phyloP scores from a whole-genome alignment of 2,329 filamentous ascomycete genomes.

The Colletotrichum brevisporum region DNA sequence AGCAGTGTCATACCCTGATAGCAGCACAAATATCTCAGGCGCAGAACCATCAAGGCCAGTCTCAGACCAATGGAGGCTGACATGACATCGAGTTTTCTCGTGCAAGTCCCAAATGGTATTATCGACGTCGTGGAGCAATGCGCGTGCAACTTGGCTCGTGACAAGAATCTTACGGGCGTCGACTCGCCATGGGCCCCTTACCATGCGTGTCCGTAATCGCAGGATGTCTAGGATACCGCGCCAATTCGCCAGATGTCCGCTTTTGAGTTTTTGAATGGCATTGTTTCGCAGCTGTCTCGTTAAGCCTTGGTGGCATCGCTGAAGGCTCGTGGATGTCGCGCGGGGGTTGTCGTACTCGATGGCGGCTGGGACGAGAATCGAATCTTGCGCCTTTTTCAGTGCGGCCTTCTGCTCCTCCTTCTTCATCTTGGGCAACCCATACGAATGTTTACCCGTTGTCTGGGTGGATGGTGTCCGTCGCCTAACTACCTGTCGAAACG shows the following conservation, averaged over 20 bases:
- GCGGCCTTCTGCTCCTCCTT: background rate
- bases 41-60: background rate
- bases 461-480: too few relatives aligned
- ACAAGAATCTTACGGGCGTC: slow-evolving; percentile 47
- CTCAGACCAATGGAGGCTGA: slow-evolving; percentile 40
- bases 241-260: slow-evolving; percentile 54
- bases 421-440: background rate
- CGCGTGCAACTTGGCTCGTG: slow-evolving; percentile 30
- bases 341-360: slow-evolving; percentile 40
- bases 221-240: slow-evolving; percentile 55
- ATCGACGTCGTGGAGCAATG: slow-evolving; percentile 42
- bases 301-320: slow-evolving; percentile 45
- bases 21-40: slow-evolving; percentile 8
- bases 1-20: slow-evolving; percentile 36
- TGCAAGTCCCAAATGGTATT: slow-evolving; percentile 48
- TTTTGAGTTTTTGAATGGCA: slow-evolving; percentile 49
- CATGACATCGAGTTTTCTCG: slow-evolving; percentile 44
- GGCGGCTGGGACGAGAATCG: slow-evolving; percentile 48
- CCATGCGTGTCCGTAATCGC: slow-evolving; percentile 52
- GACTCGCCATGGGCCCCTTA: slow-evolving; percentile 38
- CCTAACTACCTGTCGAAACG: too few relatives aligned
- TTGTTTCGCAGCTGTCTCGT: slow-evolving; percentile 55
- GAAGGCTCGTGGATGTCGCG: slow-evolving; percentile 40
- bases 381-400: slow-evolving; percentile 31
- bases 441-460: too few relatives aligned